Evolutionary conservation across 2,329 filamentous ascomycete species (phyloP), one percentile per base, ranked within the genome.

Genomic region (Gaeumannomyces tritici): DNA sequence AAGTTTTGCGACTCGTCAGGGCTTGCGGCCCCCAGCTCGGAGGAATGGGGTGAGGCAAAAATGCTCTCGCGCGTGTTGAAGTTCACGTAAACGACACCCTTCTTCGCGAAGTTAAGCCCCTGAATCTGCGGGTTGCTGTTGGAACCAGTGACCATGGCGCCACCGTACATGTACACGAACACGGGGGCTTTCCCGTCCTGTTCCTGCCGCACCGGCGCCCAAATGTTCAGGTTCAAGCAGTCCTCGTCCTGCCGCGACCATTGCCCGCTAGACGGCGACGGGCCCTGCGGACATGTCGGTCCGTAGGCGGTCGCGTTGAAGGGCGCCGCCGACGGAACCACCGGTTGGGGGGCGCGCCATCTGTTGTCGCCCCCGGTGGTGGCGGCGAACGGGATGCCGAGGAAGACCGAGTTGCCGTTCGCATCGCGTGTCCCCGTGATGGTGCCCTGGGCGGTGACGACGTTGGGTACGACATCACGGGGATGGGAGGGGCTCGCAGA

Each of bases 41-140:
- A 60, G 15, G 58, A 60, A 47, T 60, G 24, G 3, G 35, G 58
- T 35, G 58, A 60, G 35, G 58, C 58, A 60, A 60, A 60, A 26
- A 60, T 60, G 35, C 58, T 60, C 58, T 54, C 58, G 26, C 58
- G 35, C 2, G 58, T 60, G 58, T 60, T 60, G 24, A 60, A 60
- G 15, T 60, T 60, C 24, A 60, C 58, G 26, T 60, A 60, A 26
- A 54, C 13, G 58, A 60, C 35, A 5, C 58, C 35, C 58, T 60
- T 60, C 26, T 51, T 60, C 24, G 58, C 58, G 51, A 60, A 60
- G 15, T 54, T 54, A 26, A 35, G 29, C 8, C 58, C 35, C 33
- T 60, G 58, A 35, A 60, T 54, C 24, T 18, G 33, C 26, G 58
- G n/a, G 26, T 60, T 60, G 58, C 58, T 60, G 58, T 47, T 60